Conservation (phyloP, 495 filamentous ascomycete species). For the Durotheca rogersii region DNA sequence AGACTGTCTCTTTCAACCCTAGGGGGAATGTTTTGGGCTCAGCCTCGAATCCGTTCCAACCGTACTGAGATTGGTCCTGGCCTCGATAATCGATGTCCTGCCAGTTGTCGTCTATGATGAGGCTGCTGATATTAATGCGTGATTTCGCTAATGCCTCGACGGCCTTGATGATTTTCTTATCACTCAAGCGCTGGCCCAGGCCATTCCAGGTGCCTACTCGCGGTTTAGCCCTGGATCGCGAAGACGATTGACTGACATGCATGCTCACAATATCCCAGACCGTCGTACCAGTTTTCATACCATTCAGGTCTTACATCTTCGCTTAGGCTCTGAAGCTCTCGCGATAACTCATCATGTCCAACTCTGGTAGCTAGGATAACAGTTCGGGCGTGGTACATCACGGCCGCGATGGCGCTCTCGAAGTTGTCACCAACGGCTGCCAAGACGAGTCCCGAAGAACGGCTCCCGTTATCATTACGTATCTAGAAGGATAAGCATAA, state of each 20-base stretch:
- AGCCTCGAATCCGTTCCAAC: slow-evolving; percentile 76
- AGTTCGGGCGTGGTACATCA: slow-evolving; percentile 82
- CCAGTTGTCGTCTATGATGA: slow-evolving; percentile 98
- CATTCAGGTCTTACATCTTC: slow-evolving; percentile 62
- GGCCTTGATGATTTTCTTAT: slow-evolving; percentile 74
- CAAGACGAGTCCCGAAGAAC: slow-evolving; percentile 62
- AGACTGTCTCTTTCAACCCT: slow-evolving; percentile 69
- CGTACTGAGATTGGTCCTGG: slow-evolving; percentile 51
- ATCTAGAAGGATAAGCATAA: slow-evolving; percentile 34
- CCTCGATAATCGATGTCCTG: slow-evolving; percentile 66
- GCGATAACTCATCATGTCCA: slow-evolving; percentile 30
- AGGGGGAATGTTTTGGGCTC: slow-evolving; percentile 75
- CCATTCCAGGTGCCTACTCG: slow-evolving; percentile 83
- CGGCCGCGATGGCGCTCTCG: slow-evolving; percentile 73
- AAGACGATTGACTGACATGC: not conserved
- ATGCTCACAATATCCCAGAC: slow-evolving; percentile 61
- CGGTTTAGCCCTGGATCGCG: not conserved
- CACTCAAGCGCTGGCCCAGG: slow-evolving; percentile 77
- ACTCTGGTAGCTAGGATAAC: slow-evolving; percentile 48
- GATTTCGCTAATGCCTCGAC: slow-evolving; percentile 68
- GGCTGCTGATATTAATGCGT: slow-evolving; percentile 71
- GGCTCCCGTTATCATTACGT: slow-evolving; percentile 61
- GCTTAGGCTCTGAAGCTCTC: slow-evolving; percentile 47
- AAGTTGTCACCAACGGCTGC: slow-evolving; percentile 73
- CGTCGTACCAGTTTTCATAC: slow-evolving; percentile 88